Percentiles rank a stretch among this genome's conserved stretches.
These are phyloP conservation scores for Clathrus columnatus DNA, from an alignment of 768 basidiomycete species.

Conservation along the genomic window DNA sequence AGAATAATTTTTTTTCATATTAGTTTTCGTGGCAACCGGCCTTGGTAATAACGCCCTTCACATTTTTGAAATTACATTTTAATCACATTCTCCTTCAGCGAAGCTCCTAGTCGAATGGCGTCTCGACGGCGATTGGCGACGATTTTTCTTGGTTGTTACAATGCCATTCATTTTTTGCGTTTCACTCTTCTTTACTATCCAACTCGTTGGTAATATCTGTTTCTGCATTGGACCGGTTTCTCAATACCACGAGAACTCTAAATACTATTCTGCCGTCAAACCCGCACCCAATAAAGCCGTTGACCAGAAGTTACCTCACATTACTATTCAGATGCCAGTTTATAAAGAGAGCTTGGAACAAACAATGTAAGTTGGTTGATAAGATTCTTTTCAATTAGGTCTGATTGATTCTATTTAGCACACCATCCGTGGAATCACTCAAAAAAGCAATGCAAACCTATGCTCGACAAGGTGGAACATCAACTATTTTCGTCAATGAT, in stretches of 20 bases:
- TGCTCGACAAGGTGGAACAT: conserved; percentile 81
- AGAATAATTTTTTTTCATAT: not conserved
- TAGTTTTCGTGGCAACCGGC: conserved; percentile 67
- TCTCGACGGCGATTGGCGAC: conserved; percentile 50
- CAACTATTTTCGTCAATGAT: conserved; percentile 72
- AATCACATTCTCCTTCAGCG: not conserved
- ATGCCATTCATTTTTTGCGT: conserved; percentile 70
- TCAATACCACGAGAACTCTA: conserved; percentile 78
- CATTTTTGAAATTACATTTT: not conserved
- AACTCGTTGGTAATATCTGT: conserved; percentile 13
- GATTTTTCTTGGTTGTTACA: conserved; percentile 60
- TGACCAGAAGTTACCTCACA: conserved; percentile 58
- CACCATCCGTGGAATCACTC: conserved; percentile 65
- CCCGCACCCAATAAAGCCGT: conserved; percentile 55
- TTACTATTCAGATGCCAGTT: conserved; percentile 78
- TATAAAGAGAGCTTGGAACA: conserved; percentile 81
- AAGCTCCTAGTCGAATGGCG: conserved; percentile 58
- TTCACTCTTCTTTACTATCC: conserved; percentile 31
- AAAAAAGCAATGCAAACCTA: conserved; percentile 90
- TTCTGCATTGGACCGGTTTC: conserved; percentile 67
- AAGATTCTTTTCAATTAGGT: not conserved
- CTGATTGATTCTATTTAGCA: conserved; percentile 28
- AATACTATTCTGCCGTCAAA: conserved; percentile 66
- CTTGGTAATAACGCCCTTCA: conserved; percentile 17
- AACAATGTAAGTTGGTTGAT: conserved; percentile 55